Evolutionary conservation across 345 rosid species (phyloP).

Genomic region (Boechera divaricarpa): DNA sequence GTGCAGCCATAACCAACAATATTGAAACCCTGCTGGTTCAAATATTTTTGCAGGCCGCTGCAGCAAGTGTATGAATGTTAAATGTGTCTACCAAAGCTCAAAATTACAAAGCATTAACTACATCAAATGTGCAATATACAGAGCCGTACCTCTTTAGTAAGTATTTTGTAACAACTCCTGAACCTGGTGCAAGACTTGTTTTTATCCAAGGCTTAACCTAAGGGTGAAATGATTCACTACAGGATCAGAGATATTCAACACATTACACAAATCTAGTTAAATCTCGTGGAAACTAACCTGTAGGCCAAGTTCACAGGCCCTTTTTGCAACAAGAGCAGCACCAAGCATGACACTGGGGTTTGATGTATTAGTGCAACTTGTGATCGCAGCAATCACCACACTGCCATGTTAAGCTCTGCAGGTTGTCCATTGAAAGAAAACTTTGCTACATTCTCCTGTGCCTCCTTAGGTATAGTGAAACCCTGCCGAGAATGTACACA

Average conservation of each 20-base stretch:
- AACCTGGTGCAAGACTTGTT: slow-evolving; percentile 99
- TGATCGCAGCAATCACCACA: slow-evolving; percentile 99
- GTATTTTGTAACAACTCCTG: slow-evolving; percentile 98
- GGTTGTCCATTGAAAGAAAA: slow-evolving; percentile 86
- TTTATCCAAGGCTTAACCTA: slow-evolving; percentile 98
- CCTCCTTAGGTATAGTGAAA: slow-evolving; percentile 90
- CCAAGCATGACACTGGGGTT: slow-evolving; percentile 99
- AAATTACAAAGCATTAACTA: background rate
- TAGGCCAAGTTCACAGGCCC: slow-evolving; percentile 92
- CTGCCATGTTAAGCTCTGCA: slow-evolving; percentile 97
- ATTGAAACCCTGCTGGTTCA: slow-evolving; percentile 89
- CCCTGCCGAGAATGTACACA: slow-evolving; percentile 56
- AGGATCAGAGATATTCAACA: background rate
- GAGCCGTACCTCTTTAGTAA: slow-evolving; percentile 63
- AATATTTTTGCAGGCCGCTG: slow-evolving; percentile 92
- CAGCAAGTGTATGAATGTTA: background rate
- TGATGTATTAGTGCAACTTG: slow-evolving; percentile 98
- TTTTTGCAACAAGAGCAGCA: slow-evolving; percentile 97
- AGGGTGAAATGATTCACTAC: slow-evolving; percentile 17
- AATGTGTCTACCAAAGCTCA: background rate
- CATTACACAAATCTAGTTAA: background rate
- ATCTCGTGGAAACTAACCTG: slow-evolving; percentile 55
- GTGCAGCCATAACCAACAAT: slow-evolving; percentile 99
- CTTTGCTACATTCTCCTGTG: slow-evolving; percentile 69
- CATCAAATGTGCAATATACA: background rate